Evolutionary conservation across 495 filamentous ascomycete species (phyloP).

Genomic region (Hapsidospora chrysogenum): DNA sequence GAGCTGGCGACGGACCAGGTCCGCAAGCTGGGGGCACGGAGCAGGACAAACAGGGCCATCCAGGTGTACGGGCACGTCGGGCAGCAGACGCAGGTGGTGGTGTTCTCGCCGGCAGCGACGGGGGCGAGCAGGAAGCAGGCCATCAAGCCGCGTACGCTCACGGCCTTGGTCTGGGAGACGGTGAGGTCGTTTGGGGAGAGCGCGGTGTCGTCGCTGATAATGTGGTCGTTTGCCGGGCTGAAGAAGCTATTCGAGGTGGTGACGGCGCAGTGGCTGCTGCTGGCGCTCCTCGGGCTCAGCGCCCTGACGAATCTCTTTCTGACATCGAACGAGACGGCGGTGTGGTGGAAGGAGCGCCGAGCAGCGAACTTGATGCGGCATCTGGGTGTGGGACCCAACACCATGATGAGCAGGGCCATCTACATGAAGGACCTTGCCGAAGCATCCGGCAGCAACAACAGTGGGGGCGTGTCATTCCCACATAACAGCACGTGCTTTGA

Average conservation of each 20-base stretch:
- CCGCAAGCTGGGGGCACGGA: constrained; percentile 60
- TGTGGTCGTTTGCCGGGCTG: constrained; percentile 49
- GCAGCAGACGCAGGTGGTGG: constrained; percentile 45
- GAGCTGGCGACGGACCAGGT: constrained; percentile 83
- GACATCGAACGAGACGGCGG: constrained; percentile 44
- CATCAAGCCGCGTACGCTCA: constrained; percentile 50
- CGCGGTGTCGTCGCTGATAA: constrained; percentile 51
- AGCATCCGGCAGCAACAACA: constrained; percentile 24
- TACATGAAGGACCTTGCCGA: constrained; percentile 72
- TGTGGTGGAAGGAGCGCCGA: constrained; percentile 76
- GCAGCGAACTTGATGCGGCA: constrained; percentile 63
- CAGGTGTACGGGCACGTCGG: constrained; percentile 81
- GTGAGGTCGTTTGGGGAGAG: constrained; percentile 50
- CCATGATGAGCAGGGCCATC: constrained; percentile 69
- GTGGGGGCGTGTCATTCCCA: constrained; percentile 10
- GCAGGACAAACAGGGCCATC: constrained; percentile 77
- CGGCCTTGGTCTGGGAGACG: constrained; percentile 53
- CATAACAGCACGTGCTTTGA: constrained; percentile 30
- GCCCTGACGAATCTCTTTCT: constrained; percentile 53
- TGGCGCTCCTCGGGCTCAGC: constrained; percentile 50
- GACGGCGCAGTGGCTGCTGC: constrained; percentile 58
- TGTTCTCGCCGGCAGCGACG: constrained; percentile 36
- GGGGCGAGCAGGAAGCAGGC: constrained; percentile 28
- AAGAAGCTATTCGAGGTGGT: constrained; percentile 49
- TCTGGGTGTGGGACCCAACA: constrained; percentile 62